Base-by-base conservation (phyloP, 805 yeast genomes). In the Isabelozyma pseudorhagii region DNA sequence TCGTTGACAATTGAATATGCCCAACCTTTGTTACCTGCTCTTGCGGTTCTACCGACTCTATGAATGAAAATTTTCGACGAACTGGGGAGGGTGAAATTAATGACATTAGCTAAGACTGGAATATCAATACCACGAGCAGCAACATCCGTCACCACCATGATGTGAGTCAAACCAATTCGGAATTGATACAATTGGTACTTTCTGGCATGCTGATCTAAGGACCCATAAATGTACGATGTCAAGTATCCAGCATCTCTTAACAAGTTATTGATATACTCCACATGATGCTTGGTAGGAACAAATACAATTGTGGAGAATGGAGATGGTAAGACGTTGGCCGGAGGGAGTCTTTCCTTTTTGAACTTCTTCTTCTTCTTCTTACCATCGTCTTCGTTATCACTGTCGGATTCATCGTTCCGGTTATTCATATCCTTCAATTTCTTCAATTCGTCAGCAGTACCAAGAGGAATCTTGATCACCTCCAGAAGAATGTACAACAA, bases 91-190 rank as follows among this genome's bases (percentile, higher is more conserved):
- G 97, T 83, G 68, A 81, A 94, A 67, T 94, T 94, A 57, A 94
- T 80, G 47, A 94, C 99, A 63, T 96, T 92, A 6, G 98, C 97
- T 63, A 94, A 79, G 49, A 94, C 84, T 0, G 99, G 99, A 56
- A 94, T 89, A 82, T 96, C 99, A 53, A 94, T 91, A 84, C 99
- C 99, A 76, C 99, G 85, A 1, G 99, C 99, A 25, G 97, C 97
- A 55, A 89, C 98, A 75, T 94, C 99, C 1, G 99, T 94, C 48
- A 94, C 99, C 8, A 94, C 97, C 65, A 94, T 69, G n/a, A 94
- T 66, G 29, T 88, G 83, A 4, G 97, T 83, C 43, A 87, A 74
- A 1, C 97, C 99, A 1, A 85, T 75, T 59, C 97, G 77, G 69
- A 94, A 94, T 57, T 90, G 85, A 61, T 85, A 79, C 46, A 94